A percentile compares a stretch with the other conserved stretches of the same genome.
Conservation (phyloP, 805 yeast species). For the Pichia pseudocactophila region DNA sequence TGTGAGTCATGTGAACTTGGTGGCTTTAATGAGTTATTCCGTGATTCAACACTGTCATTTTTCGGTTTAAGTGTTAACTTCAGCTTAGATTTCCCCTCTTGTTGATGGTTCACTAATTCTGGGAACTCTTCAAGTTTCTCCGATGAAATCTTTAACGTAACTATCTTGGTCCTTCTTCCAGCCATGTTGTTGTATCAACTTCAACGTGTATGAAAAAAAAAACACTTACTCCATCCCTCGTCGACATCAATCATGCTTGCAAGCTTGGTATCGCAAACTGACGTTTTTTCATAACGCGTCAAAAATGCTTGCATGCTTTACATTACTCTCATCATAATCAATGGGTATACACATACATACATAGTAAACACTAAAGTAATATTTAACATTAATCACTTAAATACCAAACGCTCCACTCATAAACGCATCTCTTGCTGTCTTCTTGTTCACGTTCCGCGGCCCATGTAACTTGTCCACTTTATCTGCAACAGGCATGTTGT, state of each 20-base stretch:
- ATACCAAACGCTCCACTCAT: constrained; percentile 65
- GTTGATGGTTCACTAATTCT: constrained; percentile 10
- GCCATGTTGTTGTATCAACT: background rate
- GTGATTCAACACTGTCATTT: background rate
- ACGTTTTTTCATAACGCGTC: background rate
- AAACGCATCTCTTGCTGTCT: constrained; percentile 53
- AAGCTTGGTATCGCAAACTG: too few relatives aligned
- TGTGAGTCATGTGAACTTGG: background rate
- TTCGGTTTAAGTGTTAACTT: constrained; percentile 7
- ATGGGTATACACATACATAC: background rate
- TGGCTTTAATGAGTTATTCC: background rate
- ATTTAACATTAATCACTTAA: constrained; percentile 18
- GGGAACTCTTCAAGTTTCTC: constrained; percentile 12
- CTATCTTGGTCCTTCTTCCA: constrained; percentile 6
- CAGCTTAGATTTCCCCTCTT: constrained; percentile 10
- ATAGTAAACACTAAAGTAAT: background rate
- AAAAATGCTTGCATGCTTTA: too few relatives aligned
- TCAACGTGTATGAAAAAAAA: too few relatives aligned
- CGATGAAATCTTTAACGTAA: constrained; percentile 14
- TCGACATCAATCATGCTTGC: too few relatives aligned
- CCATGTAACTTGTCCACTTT: constrained; percentile 40
- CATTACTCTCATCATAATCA: background rate
- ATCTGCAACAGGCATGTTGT: constrained; percentile 38
- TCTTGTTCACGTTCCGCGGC: constrained; percentile 36
- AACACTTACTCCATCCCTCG: too few relatives aligned